A percentile compares a stretch with the other conserved stretches of the same genome.
phyloP scores from a whole-genome alignment of 495 filamentous ascomycete species.

The Penicillium angulare region DNA sequence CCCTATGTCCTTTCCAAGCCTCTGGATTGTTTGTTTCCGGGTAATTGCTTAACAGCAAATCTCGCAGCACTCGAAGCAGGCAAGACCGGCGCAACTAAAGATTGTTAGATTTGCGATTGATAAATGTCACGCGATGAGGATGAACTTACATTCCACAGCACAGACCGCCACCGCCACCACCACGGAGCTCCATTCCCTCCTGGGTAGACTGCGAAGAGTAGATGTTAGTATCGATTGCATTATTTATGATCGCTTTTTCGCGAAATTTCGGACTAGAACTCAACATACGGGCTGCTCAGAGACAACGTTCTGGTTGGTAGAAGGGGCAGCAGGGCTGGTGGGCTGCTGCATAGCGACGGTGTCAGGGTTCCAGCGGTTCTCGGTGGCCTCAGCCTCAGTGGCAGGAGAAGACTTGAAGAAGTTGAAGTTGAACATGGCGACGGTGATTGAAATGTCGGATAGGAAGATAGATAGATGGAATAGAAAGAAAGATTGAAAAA shows the following conservation, averaged over 20 bases:
- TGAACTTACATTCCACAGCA: constrained; percentile 47
- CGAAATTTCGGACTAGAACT: neutral
- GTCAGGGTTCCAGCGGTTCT: constrained; percentile 35
- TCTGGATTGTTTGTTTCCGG: too few species aligned
- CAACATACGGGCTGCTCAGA: constrained; percentile 39
- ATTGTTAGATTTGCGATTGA: constrained; percentile 4
- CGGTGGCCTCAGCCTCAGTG: constrained; percentile 18
- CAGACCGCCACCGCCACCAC: constrained; percentile 40
- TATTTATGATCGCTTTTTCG: neutral
- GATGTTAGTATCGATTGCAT: constrained; percentile 6
- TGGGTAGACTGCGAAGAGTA: constrained; percentile 23
- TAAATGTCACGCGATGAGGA: neutral
- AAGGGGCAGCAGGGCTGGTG: constrained; percentile 34
- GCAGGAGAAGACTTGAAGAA: constrained; percentile 38
- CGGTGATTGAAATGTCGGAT: neutral
- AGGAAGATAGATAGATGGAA: neutral
- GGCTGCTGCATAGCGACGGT: constrained; percentile 44
- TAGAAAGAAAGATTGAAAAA: too few species aligned
- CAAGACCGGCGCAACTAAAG: constrained; percentile 41
- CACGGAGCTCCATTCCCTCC: constrained; percentile 43
- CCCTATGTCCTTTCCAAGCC: too few species aligned
- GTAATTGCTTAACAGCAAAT: constrained; percentile 49
- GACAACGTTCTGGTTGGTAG: constrained; percentile 27
- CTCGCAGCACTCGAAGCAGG: constrained; percentile 47
- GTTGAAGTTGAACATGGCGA: constrained; percentile 22